Base-by-base conservation (phyloP, 768 basidiomycete genomes). In the Filobasidium floriforme region DNA sequence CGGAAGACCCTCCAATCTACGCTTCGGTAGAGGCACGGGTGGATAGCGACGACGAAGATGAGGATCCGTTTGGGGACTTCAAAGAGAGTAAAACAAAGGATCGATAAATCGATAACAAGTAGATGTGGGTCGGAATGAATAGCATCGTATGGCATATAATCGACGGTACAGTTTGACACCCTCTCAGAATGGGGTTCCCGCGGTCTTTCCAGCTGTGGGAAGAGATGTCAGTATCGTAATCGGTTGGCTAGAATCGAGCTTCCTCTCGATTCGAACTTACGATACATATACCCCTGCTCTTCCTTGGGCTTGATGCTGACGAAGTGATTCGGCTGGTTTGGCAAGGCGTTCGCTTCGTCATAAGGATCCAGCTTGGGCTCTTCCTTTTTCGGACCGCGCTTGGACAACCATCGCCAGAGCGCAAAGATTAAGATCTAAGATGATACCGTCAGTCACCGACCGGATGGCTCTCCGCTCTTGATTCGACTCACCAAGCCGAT, bases 11-110 rank as follows among this genome's bases (percentile, higher is more conserved):
- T 22, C 67, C 32, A 52, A 68, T 15, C 32, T 61, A 62, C 37
- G 67, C 28, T 41, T 67, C 55, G 28, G 44, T 41, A 22, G 66
- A 59, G n/a, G 62, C 55, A 11, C 37, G 44, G 51, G 55, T 55
- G 54, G 59, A 60, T 32, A 49, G 46, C 41, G 67, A 69, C 40
- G 71, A 70, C 12, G 68, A 68, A 12, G 65, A 67, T 14, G 63
- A 73, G 32, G 75, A 73, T 63, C 71, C 57, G 18, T 77, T 73
- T 69, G 76, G 76, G 7, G 73, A 75, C 12, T 77, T 71, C 61
- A 73, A 76, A 59, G 71, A 61, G 37, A 62, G 29, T 40, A 61
- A 61, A 22, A 5, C 15, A 5, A 49, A 49, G 14, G 46, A 12
- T 49, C 18, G 46, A 49, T 49, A 12, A 18, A 49, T 49, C 22